Conservation (phyloP, 106 monocot genomes). For the Allium sativum region DNA sequence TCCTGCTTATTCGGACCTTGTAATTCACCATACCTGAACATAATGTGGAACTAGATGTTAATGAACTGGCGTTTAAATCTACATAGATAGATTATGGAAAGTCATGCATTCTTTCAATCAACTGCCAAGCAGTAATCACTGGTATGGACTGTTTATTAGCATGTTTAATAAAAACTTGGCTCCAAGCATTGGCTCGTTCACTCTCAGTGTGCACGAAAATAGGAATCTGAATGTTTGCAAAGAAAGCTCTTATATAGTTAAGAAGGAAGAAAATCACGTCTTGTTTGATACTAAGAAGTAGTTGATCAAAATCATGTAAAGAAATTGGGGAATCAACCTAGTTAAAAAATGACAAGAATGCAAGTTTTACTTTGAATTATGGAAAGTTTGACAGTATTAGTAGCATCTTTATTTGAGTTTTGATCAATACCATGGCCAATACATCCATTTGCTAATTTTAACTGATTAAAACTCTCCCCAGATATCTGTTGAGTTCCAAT, state of each 20-base stretch:
- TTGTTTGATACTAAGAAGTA: background rate
- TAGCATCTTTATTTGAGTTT: background rate
- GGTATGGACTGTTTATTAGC: constrained; percentile 85
- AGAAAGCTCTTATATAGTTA: no score
- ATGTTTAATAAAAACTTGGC: constrained; percentile 60
- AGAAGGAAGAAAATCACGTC: background rate
- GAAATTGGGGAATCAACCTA: background rate
- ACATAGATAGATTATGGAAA: background rate
- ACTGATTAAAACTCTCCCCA: background rate
- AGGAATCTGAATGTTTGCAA: no score
- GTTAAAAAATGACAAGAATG: background rate
- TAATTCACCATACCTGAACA: constrained; percentile 82
- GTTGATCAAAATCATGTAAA: background rate
- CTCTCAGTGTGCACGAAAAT: constrained; percentile 73
- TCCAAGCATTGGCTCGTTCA: constrained; percentile 55
- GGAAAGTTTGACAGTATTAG: background rate
- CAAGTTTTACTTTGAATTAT: constrained; percentile 11
- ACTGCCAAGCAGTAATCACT: constrained; percentile 85
- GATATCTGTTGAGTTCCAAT: background rate
- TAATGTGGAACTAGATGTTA: background rate
- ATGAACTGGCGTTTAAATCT: background rate
- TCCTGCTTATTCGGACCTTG: constrained; percentile 98
- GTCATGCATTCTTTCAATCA: constrained; percentile 93
- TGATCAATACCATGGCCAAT: background rate
- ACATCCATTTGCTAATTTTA: background rate